Evolutionary conservation across 140 eudicot species (phyloP).

Genomic region (Ambrosia hybrid): DNA sequence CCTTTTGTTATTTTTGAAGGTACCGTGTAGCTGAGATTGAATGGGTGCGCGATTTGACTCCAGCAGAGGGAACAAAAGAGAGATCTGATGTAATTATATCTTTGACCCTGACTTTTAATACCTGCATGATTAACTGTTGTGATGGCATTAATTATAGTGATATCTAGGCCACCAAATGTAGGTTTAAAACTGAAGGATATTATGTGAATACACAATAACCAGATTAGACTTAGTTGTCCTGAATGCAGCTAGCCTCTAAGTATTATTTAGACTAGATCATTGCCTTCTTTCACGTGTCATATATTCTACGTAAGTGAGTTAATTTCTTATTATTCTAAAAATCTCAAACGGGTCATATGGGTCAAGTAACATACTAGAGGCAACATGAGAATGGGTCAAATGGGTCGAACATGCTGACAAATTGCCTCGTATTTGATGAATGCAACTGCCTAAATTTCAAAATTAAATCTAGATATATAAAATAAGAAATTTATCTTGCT

Average conservation of each 20-base stretch:
- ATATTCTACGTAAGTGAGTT: not conserved
- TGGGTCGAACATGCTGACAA: not conserved
- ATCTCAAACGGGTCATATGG: not conserved
- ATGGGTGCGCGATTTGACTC: slow-evolving; percentile 73
- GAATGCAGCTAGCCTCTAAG: not conserved
- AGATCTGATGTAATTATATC: slow-evolving; percentile 54
- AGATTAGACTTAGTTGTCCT: not conserved
- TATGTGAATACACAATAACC: not conserved
- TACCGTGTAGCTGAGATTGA: slow-evolving; percentile 89
- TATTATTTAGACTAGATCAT: slow-evolving; percentile 7
- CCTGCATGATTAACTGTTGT: not conserved
- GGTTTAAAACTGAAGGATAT: slow-evolving; percentile 4
- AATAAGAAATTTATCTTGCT: not conserved
- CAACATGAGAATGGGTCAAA: not conserved
- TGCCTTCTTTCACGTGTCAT: not conserved
- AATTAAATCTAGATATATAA: not conserved
- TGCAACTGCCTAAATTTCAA: too few species aligned
- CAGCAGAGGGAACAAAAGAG: slow-evolving; percentile 69
- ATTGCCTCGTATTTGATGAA: too few species aligned
- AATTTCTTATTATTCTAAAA: not conserved
- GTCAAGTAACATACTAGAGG: not conserved
- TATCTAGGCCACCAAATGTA: not conserved
- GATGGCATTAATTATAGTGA: not conserved
- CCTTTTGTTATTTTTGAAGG: slow-evolving; percentile 39
- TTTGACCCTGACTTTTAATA: not conserved